These are phyloP conservation scores for Dendrothele bispora DNA, from an alignment of 768 basidiomycete genomes.

Conservation along the genomic window DNA sequence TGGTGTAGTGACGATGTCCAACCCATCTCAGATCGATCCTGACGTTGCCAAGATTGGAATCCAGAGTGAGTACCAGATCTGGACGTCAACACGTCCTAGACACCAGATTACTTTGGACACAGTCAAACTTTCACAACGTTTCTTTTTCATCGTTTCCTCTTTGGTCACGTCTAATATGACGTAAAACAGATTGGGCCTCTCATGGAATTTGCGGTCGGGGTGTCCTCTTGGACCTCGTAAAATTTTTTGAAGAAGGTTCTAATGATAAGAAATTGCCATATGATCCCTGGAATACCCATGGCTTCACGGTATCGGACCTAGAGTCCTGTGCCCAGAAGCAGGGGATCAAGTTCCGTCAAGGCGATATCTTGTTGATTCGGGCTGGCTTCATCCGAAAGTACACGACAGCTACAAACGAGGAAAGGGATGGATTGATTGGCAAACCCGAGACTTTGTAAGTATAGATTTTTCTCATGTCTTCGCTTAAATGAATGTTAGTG, in stretches of 20 bases:
- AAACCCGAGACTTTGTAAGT: constrained; percentile 56
- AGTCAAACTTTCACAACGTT: too few relatives aligned
- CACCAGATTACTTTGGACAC: too few relatives aligned
- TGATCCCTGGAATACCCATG: constrained; percentile 61
- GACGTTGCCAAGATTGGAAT: constrained; percentile 55
- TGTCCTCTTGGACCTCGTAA: constrained; percentile 63
- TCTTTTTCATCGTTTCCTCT: constrained; percentile 4
- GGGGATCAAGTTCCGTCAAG: constrained; percentile 56
- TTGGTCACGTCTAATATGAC: not conserved
- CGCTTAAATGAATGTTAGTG: too few relatives aligned
- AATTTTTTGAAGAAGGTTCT: constrained; percentile 40
- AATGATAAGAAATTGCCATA: constrained; percentile 44
- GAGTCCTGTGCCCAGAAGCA: constrained; percentile 58
- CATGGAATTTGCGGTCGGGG: constrained; percentile 73
- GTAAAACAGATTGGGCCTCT: constrained; percentile 58
- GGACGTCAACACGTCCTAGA: too few relatives aligned
- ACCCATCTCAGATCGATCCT: constrained; percentile 49
- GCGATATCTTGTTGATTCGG: constrained; percentile 61
- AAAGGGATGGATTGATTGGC: constrained; percentile 39
- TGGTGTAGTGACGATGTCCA: constrained; percentile 47
- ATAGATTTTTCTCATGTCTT: constrained; percentile 1
- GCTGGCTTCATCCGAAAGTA: constrained; percentile 66
- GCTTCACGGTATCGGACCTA: constrained; percentile 53
- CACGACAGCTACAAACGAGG: constrained; percentile 38
- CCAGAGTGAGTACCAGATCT: constrained; percentile 51